These are phyloP conservation scores for Candida sanyiensis DNA, from an alignment of 805 yeast species.

Conservation along the genomic window DNA sequence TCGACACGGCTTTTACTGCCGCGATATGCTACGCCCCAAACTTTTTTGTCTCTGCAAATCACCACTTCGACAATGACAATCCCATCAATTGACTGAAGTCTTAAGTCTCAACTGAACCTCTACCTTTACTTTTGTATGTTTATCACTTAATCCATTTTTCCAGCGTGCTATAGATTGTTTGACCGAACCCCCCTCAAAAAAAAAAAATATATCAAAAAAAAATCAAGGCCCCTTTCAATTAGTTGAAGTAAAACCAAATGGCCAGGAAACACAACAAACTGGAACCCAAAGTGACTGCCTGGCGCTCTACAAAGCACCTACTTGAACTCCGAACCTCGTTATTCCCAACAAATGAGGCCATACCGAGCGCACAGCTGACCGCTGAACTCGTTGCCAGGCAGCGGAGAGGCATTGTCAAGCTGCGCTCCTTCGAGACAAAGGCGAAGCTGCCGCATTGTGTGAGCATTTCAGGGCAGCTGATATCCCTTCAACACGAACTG, in stretches of 20 bases:
- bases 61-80: too few relatives aligned
- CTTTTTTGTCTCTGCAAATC: too few relatives aligned
- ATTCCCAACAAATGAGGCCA: constrained; percentile 8
- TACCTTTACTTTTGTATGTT: too few relatives aligned
- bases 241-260: not conserved
- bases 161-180: too few relatives aligned
- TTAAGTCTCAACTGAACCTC: too few relatives aligned
- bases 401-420: constrained; percentile 11
- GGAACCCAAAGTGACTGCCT: constrained; percentile 4
- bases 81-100: too few relatives aligned
- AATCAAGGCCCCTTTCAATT: not conserved
- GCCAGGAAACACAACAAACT: not conserved
- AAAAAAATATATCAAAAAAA: not conserved
- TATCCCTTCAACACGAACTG: constrained; percentile 8
- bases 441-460: constrained; percentile 17
- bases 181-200: too few relatives aligned
- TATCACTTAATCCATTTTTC: too few relatives aligned
- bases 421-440: constrained; percentile 16
- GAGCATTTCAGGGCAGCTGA: constrained; percentile 16
- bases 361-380: not conserved
- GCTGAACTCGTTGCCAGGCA: not conserved
- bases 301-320: constrained; percentile 13
- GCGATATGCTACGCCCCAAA: too few relatives aligned
- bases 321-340: constrained; percentile 13
- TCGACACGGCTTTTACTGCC: too few relatives aligned